A percentile compares a stretch with the other conserved stretches of the same genome.
Conservation (phyloP, 805 yeast genomes). For the Kodamaea fukazawae region DNA sequence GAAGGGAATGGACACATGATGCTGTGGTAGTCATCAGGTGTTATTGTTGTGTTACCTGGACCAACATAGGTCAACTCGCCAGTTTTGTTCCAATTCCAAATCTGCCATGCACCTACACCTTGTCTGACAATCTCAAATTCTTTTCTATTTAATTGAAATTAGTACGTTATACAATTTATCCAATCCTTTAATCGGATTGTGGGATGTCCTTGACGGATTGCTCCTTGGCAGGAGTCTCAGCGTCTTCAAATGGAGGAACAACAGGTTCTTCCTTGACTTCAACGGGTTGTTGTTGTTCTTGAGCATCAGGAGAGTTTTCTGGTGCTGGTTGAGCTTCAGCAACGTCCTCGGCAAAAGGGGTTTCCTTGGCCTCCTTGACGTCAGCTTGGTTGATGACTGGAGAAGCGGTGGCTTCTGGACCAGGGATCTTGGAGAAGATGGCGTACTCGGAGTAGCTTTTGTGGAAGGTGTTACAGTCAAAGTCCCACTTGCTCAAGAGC, state of each 20-base stretch:
- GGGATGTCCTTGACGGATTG: slow-evolving; percentile 5
- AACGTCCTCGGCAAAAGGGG: slow-evolving; percentile 16
- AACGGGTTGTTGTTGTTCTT: slow-evolving; percentile 5
- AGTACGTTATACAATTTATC: too few species aligned
- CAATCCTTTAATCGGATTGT: slow-evolving; percentile 12
- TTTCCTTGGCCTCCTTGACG: slow-evolving; percentile 24
- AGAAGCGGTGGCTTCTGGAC: slow-evolving; percentile 12
- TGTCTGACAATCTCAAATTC: slow-evolving; percentile 3
- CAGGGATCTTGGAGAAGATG: slow-evolving; percentile 6
- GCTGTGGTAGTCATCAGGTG: too few species aligned
- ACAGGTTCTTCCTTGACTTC: slow-evolving; percentile 10
- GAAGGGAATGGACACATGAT: too few species aligned
- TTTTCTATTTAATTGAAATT: background rate
- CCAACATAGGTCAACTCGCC: too few species aligned
- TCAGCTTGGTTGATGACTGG: slow-evolving; percentile 16
- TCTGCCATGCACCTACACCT: too few species aligned
- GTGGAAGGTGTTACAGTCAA: slow-evolving; percentile 65
- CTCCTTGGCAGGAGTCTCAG: slow-evolving; percentile 9
- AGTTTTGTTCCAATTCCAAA: too few species aligned
- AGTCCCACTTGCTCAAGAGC: slow-evolving; percentile 77
- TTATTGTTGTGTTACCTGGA: too few species aligned
- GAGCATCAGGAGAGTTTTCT: slow-evolving; percentile 1
- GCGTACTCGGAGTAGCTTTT: slow-evolving; percentile 26
- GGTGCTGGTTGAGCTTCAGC: slow-evolving; percentile 12
- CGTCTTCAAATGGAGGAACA: slow-evolving; percentile 14